phyloP scores from a whole-genome alignment of 2,329 filamentous ascomycete genomes.

The Aspergillus sp. region DNA sequence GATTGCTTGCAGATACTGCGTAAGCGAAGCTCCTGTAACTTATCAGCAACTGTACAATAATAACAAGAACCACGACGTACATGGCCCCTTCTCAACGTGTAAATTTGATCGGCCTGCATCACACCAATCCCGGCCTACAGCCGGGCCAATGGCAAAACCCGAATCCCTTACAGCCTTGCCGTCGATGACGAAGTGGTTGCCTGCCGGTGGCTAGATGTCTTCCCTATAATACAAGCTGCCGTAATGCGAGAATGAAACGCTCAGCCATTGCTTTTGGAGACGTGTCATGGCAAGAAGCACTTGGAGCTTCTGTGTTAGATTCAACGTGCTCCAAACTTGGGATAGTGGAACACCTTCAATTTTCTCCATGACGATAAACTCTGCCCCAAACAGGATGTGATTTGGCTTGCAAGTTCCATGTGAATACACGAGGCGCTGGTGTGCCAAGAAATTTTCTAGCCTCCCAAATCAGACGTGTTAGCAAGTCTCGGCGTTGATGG shows the following conservation, averaged over 20 bases:
- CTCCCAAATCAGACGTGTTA: constrained; percentile 24
- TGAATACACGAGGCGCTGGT: constrained; percentile 25
- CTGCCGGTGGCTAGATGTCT: constrained; percentile 28
- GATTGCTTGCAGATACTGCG: constrained; percentile 32
- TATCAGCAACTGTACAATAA: constrained; percentile 22
- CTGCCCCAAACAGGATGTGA: constrained; percentile 26
- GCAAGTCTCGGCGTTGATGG: background rate
- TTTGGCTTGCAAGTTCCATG: constrained; percentile 29
- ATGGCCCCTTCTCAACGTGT: constrained; percentile 33
- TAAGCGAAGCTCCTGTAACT: constrained; percentile 30
- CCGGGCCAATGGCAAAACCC: constrained; percentile 33
- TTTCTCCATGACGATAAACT: constrained; percentile 33
- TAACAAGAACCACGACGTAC: constrained; percentile 25
- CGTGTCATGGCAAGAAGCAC: constrained; percentile 33
- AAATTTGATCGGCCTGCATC: constrained; percentile 31
- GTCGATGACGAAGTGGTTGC: constrained; percentile 29
- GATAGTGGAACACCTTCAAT: constrained; percentile 27
- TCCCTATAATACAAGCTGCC: constrained; percentile 32
- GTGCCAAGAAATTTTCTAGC: constrained; percentile 29
- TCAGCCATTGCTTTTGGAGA: constrained; percentile 33
- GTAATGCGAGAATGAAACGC: constrained; percentile 36
- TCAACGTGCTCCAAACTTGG: constrained; percentile 31
- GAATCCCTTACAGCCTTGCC: constrained; percentile 25
- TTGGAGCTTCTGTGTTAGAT: constrained; percentile 29
- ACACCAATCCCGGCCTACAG: constrained; percentile 33